phyloP scores from a whole-genome alignment of 805 yeast species.

The Torulaspora quercuum region DNA sequence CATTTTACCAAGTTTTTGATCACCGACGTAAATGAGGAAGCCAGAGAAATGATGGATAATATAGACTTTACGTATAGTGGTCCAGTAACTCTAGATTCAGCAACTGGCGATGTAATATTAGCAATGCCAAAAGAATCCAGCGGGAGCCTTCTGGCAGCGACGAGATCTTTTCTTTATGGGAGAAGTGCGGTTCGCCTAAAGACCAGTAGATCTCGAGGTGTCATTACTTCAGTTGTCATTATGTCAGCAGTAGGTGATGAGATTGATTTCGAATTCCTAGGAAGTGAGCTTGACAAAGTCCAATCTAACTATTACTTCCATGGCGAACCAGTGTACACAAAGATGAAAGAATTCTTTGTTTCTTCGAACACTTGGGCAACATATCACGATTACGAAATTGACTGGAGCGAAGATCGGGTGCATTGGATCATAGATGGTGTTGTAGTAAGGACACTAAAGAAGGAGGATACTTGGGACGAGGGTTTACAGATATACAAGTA shows the following conservation, averaged over 20 bases:
- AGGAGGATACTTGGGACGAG: slow-evolving; percentile 59
- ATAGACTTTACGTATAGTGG: slow-evolving; percentile 66
- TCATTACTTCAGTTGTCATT: slow-evolving; percentile 75
- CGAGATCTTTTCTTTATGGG: slow-evolving; percentile 82
- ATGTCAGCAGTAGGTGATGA: slow-evolving; percentile 88
- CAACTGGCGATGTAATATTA: slow-evolving; percentile 45
- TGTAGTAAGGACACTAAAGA: slow-evolving; percentile 58
- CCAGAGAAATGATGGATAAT: slow-evolving; percentile 59
- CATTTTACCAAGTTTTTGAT: slow-evolving; percentile 31
- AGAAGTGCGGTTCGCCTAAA: slow-evolving; percentile 63
- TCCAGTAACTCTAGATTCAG: slow-evolving; percentile 46
- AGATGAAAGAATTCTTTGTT: slow-evolving; percentile 35
- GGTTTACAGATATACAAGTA: slow-evolving; percentile 50
- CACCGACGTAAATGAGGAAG: slow-evolving; percentile 39
- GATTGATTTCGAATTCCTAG: slow-evolving; percentile 84
- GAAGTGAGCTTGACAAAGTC: slow-evolving; percentile 59
- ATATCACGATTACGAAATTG: slow-evolving; percentile 73
- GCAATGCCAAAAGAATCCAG: slow-evolving; percentile 74
- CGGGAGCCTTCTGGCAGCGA: slow-evolving; percentile 77
- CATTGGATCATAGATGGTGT: slow-evolving; percentile 72
- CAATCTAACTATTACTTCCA: slow-evolving; percentile 80
- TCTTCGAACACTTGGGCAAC: slow-evolving; percentile 54
- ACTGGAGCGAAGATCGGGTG: slow-evolving; percentile 73
- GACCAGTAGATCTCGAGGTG: slow-evolving; percentile 74
- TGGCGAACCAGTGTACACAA: slow-evolving; percentile 67